Percentiles rank a stretch among this genome's conserved stretches.
phyloP scores from a whole-genome alignment of 345 rosid species.

The Leavenworthia alabamica region DNA sequence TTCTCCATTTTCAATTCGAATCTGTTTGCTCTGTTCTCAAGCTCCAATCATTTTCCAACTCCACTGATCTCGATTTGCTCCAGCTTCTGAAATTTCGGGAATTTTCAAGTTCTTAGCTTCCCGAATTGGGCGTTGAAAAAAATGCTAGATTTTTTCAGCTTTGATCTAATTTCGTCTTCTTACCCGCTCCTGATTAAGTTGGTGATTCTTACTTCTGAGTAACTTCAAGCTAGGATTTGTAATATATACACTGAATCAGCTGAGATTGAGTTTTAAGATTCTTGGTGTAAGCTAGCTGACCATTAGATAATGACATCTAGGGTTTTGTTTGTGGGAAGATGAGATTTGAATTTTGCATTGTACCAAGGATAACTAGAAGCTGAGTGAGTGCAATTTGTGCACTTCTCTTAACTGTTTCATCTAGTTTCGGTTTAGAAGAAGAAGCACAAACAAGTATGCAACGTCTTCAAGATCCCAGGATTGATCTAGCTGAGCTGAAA shows the following conservation, averaged over 20 bases:
- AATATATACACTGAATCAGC: slow-evolving; percentile 21
- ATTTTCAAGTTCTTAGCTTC: slow-evolving; percentile 32
- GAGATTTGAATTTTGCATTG: slow-evolving; percentile 63
- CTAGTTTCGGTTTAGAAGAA: background rate
- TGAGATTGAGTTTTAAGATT: slow-evolving; percentile 21
- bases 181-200: no score
- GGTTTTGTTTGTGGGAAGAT: slow-evolving; percentile 53
- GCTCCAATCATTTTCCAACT: slow-evolving; percentile 35
- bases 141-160: slow-evolving; percentile 29
- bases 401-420: slow-evolving; percentile 25
- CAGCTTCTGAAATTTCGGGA: slow-evolving; percentile 40
- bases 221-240: slow-evolving; percentile 46
- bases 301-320: slow-evolving; percentile 50
- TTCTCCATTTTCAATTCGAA: slow-evolving; percentile 24
- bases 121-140: slow-evolving; percentile 27
- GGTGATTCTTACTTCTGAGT: slow-evolving; percentile 18
- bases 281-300: slow-evolving; percentile 29
- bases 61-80: slow-evolving; percentile 47
- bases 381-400: slow-evolving; percentile 32
- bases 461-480: slow-evolving; percentile 68
- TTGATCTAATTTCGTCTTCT: slow-evolving; percentile 37
- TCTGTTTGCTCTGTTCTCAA: slow-evolving; percentile 39
- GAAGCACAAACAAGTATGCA: slow-evolving; percentile 45
- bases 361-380: slow-evolving; percentile 27
- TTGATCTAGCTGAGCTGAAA: slow-evolving; percentile 77